Percentiles rank a stretch among this genome's conserved stretches.
Conservation (phyloP, 2,329 filamentous ascomycete species). For the Colletotrichum orbiculare region DNA sequence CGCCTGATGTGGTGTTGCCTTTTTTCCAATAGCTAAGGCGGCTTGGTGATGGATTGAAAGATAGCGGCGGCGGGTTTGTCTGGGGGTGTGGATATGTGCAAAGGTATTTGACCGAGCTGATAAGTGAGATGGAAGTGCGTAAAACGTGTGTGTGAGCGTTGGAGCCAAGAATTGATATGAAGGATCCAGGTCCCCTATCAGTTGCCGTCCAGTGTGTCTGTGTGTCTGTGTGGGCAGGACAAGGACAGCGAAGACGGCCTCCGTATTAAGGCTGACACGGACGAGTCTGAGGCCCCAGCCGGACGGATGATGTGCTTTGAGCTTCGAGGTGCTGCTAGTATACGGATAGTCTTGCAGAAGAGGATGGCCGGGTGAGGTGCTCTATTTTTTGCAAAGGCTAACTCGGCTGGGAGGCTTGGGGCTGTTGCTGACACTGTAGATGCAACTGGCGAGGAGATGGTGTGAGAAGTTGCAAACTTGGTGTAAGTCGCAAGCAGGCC, state of each 20-base stretch:
- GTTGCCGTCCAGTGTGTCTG: too few relatives aligned
- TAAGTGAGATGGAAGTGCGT: constrained; percentile 28
- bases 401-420: constrained; percentile 18
- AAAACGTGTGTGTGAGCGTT: constrained; percentile 6
- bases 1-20: constrained; percentile 35
- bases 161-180: background rate
- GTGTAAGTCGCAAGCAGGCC: constrained; percentile 25
- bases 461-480: constrained; percentile 17
- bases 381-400: constrained; percentile 24
- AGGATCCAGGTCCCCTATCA: background rate
- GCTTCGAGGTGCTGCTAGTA: background rate
- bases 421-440: constrained; percentile 6
- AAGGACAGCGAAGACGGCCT: background rate
- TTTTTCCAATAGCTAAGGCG: constrained; percentile 33
- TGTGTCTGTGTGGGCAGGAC: too few relatives aligned
- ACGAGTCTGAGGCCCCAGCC: constrained; percentile 8
- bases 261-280: constrained; percentile 6
- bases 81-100: constrained; percentile 24
- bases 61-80: constrained; percentile 36
- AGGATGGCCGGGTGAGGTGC: constrained; percentile 22
- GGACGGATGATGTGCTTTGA: constrained; percentile 13
- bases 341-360: constrained; percentile 18
- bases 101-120: constrained; percentile 39
- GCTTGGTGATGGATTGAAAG: constrained; percentile 35
- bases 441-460: constrained; percentile 14